phyloP scores from a whole-genome alignment of 2,329 filamentous ascomycete species.

The Polychaeton citri region DNA sequence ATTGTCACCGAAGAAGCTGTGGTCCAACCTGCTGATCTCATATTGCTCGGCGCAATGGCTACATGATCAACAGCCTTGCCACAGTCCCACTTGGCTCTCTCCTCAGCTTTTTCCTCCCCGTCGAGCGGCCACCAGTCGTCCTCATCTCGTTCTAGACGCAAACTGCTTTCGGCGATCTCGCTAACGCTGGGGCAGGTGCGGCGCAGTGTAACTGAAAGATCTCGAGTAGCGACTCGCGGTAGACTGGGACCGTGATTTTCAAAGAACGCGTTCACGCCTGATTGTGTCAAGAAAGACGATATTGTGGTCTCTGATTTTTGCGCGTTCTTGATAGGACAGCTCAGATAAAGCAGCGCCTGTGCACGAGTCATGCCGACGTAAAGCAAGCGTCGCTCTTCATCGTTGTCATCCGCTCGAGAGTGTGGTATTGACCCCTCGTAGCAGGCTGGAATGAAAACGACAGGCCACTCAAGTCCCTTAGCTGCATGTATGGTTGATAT shows the following conservation, averaged over 20 bases:
- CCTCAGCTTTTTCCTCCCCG: constrained; percentile 35
- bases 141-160: constrained; percentile 41
- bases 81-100: constrained; percentile 24
- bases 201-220: constrained; percentile 58
- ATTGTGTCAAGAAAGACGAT: constrained; percentile 56
- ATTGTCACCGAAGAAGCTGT: constrained; percentile 11
- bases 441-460: constrained; percentile 82
- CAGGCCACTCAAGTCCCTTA: constrained; percentile 91
- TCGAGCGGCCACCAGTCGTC: constrained; percentile 58
- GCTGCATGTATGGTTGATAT: constrained; percentile 94
- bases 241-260: constrained; percentile 57
- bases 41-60: neutral
- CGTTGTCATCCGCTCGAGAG: constrained; percentile 66
- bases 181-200: constrained; percentile 46
- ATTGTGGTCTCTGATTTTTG: constrained; percentile 49
- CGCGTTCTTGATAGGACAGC: constrained; percentile 58
- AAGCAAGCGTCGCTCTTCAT: constrained; percentile 76
- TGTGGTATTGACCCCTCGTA: constrained; percentile 89
- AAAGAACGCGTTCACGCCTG: constrained; percentile 39
- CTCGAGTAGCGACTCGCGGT: constrained; percentile 45
- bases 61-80: constrained; percentile 4
- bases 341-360: constrained; percentile 73
- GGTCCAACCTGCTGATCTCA: constrained; percentile 3
- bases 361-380: constrained; percentile 97
- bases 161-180: constrained; percentile 37